Evolutionary conservation across 306 rosid genomes (phyloP), one percentile per base, ranked within the genome.

Genomic region (Sphenostylis stenocarpa): DNA sequence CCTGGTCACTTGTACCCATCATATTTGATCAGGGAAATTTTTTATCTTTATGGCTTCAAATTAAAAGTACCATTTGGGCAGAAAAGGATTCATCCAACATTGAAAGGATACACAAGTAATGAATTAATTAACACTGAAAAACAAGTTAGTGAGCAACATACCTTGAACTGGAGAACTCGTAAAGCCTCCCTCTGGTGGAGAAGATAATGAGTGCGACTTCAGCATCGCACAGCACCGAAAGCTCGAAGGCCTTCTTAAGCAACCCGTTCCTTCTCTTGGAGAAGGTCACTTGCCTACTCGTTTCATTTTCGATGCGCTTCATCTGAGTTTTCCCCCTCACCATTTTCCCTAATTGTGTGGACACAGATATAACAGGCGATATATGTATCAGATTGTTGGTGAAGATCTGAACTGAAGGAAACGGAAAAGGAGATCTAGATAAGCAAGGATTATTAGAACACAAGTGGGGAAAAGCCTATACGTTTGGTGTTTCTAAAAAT

Each of bases 141-240:
- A 20, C 2, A 10, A 49, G 67, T 15, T 55, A 1, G n/a, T 2
- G 39, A 75, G 28, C 51, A 69, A 17, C 51, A 16, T 84, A 95
- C 97, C 97, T 88, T 71, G 87, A 85, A 72, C 93, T 95, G 4
- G 98, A 82, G 79, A 90, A 95, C 77, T 95, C 98, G 70, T 89
- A 90, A 75, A 95, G 97, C 82, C 88, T 95, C 47, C 97, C 97
- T 84, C 91, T 89, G 21, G 91, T 76, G 10, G 98, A 95, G 88
- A 95, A 92, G 36, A 95, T 73, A 16, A 94, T 83, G 52, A 94
- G 95, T 57, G 95, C 94, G 78, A 94, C 94, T 81, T 94, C 98
- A 13, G 98, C 98, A 72, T 94, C 98, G 52, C 98, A 94, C n/a
- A 94, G 86, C 61, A 94, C 98, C 2, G 98, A 94, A 0, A 94